Evolutionary conservation across 495 filamentous ascomycete species (phyloP), one percentile per base, ranked within the genome.

Genomic region (Staphylotrichum tortipilum): DNA sequence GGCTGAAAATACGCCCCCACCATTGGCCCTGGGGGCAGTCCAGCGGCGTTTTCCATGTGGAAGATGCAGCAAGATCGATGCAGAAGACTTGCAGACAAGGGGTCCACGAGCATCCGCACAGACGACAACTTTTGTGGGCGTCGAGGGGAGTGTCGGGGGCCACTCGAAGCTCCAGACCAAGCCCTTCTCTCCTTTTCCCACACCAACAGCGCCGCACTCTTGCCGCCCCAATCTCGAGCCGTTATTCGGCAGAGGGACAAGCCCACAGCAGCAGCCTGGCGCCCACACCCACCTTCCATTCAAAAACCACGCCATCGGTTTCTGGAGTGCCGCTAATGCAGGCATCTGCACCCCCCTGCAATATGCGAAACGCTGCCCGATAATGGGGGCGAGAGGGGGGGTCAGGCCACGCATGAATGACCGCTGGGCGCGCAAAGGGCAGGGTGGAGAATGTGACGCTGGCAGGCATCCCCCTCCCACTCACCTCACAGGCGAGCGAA

Each of bases 291-390:
- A 3, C 30, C 17, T 22, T 37, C 38, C 17, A 22, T 43, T 23
- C 7, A 2, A 15, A 15, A 41, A 49, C 40, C 52, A 54, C 52
- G 40, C 52, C 41, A 49, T 44, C 52, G 46, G 52, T 51, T 55
- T 36, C 39, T n/a, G 26, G 44, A 43, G 30, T 30, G 37, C 15
- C 48, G 42, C 47, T 55, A 55, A 51, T 47, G 43, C 41, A 46
- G 35, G 21, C 34, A 47, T 29, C 17, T 15, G 45, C 31, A 21
- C 11, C 4, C 33, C 52, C 52, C 40, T 54, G 52, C 41, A 23
- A 21, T 17, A 39, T 33, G 22, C 19, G n/a, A 35, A 36, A 18
- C 22, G n/a, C 30, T 26, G 21, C 12, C 14, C 21, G 31, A 46
- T 28, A 35, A 17, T 15, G 7, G 4, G 5, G n/a, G n/a, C n/a